Evolutionary conservation across 169 alveolate species (phyloP).

Genomic region (Cryptosporidium viatorum): DNA sequence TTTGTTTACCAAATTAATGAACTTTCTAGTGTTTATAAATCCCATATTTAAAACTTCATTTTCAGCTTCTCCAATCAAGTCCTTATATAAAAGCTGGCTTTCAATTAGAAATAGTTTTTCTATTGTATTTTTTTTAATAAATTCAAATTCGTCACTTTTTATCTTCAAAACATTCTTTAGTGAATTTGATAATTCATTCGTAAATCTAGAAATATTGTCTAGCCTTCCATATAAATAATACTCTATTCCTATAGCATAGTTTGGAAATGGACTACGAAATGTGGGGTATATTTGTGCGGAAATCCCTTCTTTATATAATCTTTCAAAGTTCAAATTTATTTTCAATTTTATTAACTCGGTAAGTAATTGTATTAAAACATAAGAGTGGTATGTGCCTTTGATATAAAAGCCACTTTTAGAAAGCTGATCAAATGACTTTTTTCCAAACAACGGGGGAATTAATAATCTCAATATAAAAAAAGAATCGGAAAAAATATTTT

Average conservation of each 20-base stretch:
- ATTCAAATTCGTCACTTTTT: background rate
- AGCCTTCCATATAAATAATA: constrained; percentile 17
- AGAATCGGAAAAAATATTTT: background rate
- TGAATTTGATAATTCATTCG: constrained; percentile 13
- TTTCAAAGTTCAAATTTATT: background rate
- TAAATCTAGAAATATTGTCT: background rate
- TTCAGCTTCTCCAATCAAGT: background rate
- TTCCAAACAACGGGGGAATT: constrained; percentile 43
- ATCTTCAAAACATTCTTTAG: background rate
- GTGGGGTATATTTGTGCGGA: constrained; percentile 43
- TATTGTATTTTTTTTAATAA: background rate
- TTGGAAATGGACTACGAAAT: constrained; percentile 15
- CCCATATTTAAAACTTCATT: constrained; percentile 3
- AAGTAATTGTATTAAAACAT: background rate
- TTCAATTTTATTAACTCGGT: background rate
- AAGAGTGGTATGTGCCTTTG: constrained; percentile 1
- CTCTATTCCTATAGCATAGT: constrained; percentile 33
- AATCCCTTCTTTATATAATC: background rate
- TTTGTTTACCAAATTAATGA: background rate
- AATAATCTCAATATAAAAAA: background rate
- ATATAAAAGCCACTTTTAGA: constrained; percentile 1
- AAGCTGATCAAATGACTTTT: constrained; percentile 6
- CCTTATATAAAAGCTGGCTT: background rate
- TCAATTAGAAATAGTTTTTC: background rate
- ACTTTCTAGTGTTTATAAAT: background rate